Conservation (phyloP, 2,329 filamentous ascomycete genomes). For the Trichoderma afroharzianum region DNA sequence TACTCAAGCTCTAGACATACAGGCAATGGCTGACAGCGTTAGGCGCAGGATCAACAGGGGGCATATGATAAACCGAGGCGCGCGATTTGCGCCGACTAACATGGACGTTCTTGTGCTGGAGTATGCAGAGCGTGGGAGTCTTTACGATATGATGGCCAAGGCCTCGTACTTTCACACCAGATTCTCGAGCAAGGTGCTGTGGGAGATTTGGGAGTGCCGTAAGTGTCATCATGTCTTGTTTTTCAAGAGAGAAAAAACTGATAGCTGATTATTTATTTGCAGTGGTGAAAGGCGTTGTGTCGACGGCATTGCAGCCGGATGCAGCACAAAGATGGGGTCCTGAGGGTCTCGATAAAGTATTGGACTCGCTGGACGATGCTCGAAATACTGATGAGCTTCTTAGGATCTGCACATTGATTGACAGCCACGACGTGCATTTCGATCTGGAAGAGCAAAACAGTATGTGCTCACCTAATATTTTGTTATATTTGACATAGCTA, state of each 20-base stretch:
- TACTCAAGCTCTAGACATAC: conserved; percentile 27
- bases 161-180: neutral
- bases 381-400: neutral
- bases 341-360: conserved; percentile 6
- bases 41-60: conserved; percentile 9
- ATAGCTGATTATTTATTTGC: conserved; percentile 6
- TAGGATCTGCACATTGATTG: conserved; percentile 4
- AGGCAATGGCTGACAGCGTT: conserved; percentile 15
- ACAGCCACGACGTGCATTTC: conserved; percentile 29
- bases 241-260: neutral
- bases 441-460: conserved; percentile 31
- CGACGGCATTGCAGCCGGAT: conserved; percentile 27
- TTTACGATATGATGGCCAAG: conserved; percentile 21
- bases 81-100: neutral
- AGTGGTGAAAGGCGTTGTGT: conserved; percentile 29
- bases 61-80: neutral
- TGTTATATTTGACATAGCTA: neutral
- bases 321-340: neutral
- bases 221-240: conserved; percentile 8
- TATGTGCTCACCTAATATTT: conserved; percentile 13
- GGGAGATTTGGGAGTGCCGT: conserved; percentile 32
- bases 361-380: neutral
- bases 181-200: conserved; percentile 25
- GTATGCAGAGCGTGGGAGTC: conserved; percentile 25
- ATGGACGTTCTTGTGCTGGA: conserved; percentile 27